A percentile compares a stretch with the other conserved stretches of the same genome.
Evolutionary conservation across 2,329 filamentous ascomycete genomes (phyloP).

Genomic region (Coniosporium uncinatum): DNA sequence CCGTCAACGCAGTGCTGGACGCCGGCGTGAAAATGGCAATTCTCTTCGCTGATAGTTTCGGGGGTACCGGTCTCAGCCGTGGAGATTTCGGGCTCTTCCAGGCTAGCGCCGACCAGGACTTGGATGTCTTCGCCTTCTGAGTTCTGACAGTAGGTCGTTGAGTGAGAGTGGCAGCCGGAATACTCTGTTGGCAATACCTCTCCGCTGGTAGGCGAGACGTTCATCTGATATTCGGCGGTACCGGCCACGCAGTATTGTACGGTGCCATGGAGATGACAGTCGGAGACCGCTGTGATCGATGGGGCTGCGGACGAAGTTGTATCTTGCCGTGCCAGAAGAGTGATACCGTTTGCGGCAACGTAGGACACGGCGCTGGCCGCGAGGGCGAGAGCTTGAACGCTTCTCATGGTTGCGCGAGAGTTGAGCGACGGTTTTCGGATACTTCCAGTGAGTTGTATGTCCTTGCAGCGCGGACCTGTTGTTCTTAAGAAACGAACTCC

Average conservation of each 20-base stretch:
- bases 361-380: too few species aligned
- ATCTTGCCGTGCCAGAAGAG: too few species aligned
- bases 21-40: conserved; percentile 71
- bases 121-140: conserved; percentile 53
- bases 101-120: too few species aligned
- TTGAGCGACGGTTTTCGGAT: too few species aligned
- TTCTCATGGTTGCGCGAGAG: too few species aligned
- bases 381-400: too few species aligned
- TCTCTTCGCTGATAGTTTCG: conserved; percentile 14
- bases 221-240: conserved; percentile 34
- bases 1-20: conserved; percentile 60
- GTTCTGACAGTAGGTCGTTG: conserved; percentile 53
- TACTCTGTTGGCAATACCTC: conserved; percentile 53
- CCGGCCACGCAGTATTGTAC: conserved; percentile 39
- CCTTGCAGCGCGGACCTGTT: too few species aligned
- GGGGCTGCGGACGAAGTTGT: not conserved
- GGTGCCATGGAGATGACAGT: conserved; percentile 43
- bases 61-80: not conserved
- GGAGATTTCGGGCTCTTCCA: conserved; percentile 24
- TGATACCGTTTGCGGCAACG: too few species aligned
- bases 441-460: too few species aligned
- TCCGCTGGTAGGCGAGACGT: conserved; percentile 46
- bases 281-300: conserved; percentile 40
- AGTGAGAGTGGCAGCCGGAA: conserved; percentile 61
- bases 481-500: too few species aligned